Evolutionary conservation across 345 rosid species (phyloP), one percentile per base, ranked within the genome.

Genomic region (Citrus maxima): DNA sequence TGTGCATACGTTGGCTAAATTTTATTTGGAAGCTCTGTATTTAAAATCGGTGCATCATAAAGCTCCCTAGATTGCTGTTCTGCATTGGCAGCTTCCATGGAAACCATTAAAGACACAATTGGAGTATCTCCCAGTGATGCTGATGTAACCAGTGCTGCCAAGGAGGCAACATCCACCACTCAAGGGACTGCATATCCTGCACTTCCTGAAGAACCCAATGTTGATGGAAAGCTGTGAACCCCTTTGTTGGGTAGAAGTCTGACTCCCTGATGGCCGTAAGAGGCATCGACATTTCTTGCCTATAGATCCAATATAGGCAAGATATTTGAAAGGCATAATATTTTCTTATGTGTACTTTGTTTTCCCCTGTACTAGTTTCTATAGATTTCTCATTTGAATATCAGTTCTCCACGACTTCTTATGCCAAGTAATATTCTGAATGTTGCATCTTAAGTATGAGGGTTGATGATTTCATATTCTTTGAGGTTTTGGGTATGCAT

Each of bases 181-280:
- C 75, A 84, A 76, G 84, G 80, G 51, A 84, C 91, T 54, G 67
- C 83, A 24, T 97, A 86, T 79, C 99, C 93, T 35, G 87, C 95
- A 59, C 87, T 97, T 21, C 95, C 93, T 25, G 96, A 92, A 83
- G 98, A 97, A 85, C 96, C 98, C 27, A 93, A 87, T 28, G 92
- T 89, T 56, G 96, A 97, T 75, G 90, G 90, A 67, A 89, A 85
- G 70, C 81, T 2, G 46, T 8, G 9, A 9, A 12, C 46, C 90
- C 32, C 80, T 90, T 56, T 97, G 98, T 81, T 87, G 96, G 88
- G 95, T 97, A 77, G 98, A 98, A 77, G 81, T 94, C 51, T 93
- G 99, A 79, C 91, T 94, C 78, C 99, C 97, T 22, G 94, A 90
- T 78, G 99, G 98, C 42, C 95, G 85, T 69, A 93, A 97, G 83